Conservation (phyloP, 192 early-diverging fungal species). For the Coemansia sp. region DNA sequence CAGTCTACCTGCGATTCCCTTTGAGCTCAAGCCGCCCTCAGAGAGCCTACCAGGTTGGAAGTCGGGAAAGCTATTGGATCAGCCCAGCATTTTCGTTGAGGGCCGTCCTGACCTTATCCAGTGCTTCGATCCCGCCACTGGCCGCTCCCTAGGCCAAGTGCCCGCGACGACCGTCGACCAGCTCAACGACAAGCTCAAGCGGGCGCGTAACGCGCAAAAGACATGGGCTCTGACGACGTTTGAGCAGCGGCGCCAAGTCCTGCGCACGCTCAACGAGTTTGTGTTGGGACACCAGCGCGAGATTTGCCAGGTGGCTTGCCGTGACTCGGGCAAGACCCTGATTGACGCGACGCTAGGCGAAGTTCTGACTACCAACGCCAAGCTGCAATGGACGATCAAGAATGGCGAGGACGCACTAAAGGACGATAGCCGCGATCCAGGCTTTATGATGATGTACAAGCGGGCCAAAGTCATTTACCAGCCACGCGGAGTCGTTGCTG, state of each 20-base stretch:
- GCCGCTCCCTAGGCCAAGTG: constrained; percentile 68
- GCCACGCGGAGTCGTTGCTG: constrained; percentile 81
- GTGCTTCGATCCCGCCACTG: constrained; percentile 88
- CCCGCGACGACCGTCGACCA: constrained; percentile 62
- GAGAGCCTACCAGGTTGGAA: constrained; percentile 50
- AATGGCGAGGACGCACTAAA: constrained; percentile 73
- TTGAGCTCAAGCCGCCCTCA: constrained; percentile 41
- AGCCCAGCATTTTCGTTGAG: constrained; percentile 34
- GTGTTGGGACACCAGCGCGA: constrained; percentile 73
- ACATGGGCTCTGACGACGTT: constrained; percentile 73
- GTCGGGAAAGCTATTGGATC: constrained; percentile 24
- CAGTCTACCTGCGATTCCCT: constrained; percentile 35
- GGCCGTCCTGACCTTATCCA: constrained; percentile 59
- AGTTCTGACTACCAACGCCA: constrained; percentile 77
- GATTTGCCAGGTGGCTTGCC: constrained; percentile 72
- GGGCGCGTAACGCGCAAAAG: constrained; percentile 67
- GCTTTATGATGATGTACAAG: constrained; percentile 79
- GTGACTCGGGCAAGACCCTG: constrained; percentile 84
- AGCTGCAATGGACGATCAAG: constrained; percentile 79
- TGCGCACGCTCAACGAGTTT: constrained; percentile 73
- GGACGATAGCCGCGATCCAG: constrained; percentile 69
- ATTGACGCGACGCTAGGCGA: constrained; percentile 86
- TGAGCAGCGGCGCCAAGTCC: constrained; percentile 71
- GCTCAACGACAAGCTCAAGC: constrained; percentile 61
- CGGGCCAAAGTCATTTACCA: constrained; percentile 74